phyloP scores from a whole-genome alignment of 1,284 basidiomycete genomes.

The Ustilago tritici region DNA sequence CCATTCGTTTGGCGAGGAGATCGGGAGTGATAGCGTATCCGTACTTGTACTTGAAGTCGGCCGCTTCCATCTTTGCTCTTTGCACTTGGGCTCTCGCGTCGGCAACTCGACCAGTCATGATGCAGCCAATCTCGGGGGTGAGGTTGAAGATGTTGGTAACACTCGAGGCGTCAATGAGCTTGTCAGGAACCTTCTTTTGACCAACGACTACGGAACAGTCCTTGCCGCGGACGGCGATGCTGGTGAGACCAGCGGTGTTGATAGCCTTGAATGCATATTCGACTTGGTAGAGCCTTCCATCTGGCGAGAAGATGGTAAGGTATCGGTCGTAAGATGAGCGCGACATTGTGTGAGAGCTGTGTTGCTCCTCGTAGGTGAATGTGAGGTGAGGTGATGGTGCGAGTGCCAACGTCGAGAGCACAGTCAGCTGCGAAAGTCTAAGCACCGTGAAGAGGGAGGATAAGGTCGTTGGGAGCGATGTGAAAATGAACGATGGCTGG shows the following conservation, averaged over 20 bases:
- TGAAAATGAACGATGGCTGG: neutral
- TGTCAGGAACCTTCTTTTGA: constrained; percentile 98
- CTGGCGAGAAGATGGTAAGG: constrained; percentile 69
- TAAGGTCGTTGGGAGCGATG: neutral
- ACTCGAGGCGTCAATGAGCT: constrained; percentile 92
- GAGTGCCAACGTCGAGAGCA: neutral
- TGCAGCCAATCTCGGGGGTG: constrained; percentile 95
- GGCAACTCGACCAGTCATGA: constrained; percentile 94
- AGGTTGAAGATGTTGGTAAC: constrained; percentile 97
- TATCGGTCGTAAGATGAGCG: constrained; percentile 68
- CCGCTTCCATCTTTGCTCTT: constrained; percentile 89
- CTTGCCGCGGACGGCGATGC: constrained; percentile 90
- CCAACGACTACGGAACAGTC: constrained; percentile 95
- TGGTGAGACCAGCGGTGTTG: constrained; percentile 93
- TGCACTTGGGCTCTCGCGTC: constrained; percentile 92
- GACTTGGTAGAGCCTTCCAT: constrained; percentile 69
- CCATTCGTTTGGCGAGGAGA: constrained; percentile 89
- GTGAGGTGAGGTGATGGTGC: neutral
- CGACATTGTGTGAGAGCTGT: constrained; percentile 54
- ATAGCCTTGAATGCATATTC: constrained; percentile 99
- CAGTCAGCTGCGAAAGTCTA: neutral
- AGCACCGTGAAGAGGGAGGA: neutral
- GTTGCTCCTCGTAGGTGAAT: neutral
- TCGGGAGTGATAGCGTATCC: constrained; percentile 98
- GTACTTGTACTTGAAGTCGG: constrained; percentile 92